Evolutionary conservation across 2,329 filamentous ascomycete genomes (phyloP).

Genomic region (Cladosporium cucumerinum): DNA sequence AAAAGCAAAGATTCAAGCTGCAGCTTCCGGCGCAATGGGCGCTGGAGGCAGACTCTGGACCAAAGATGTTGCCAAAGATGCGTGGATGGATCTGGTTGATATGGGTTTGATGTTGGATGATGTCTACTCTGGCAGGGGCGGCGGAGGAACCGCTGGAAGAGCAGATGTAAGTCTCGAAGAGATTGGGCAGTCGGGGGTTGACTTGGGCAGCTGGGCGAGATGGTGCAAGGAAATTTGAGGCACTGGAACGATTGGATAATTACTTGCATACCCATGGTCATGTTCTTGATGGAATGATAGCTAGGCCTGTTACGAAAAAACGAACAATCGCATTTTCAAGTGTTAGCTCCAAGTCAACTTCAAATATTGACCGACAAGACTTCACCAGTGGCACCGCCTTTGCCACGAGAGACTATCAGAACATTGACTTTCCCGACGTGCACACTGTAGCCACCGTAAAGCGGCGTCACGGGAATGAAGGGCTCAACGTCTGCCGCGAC

Average conservation of each 20-base stretch:
- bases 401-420: slow-evolving; percentile 17
- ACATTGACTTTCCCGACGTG: slow-evolving; percentile 27
- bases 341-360: not conserved
- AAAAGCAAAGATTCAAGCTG: slow-evolving; percentile 68
- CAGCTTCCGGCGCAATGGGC: slow-evolving; percentile 63
- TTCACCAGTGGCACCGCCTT: slow-evolving; percentile 3
- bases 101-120: slow-evolving; percentile 61
- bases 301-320: not conserved
- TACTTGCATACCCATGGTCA: not conserved
- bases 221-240: slow-evolving; percentile 71
- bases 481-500: slow-evolving; percentile 18
- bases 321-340: not conserved
- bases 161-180: slow-evolving; percentile 76
- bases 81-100: slow-evolving; percentile 72
- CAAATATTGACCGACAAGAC: not conserved
- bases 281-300: not conserved
- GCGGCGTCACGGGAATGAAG: slow-evolving; percentile 23
- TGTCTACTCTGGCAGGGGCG: slow-evolving; percentile 21
- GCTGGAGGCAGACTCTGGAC: slow-evolving; percentile 65
- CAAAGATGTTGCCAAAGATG: slow-evolving; percentile 65
- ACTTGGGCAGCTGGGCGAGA: slow-evolving; percentile 55
- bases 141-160: slow-evolving; percentile 52
- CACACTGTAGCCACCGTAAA: slow-evolving; percentile 29
- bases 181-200: slow-evolving; percentile 57
- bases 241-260: not conserved